Base-by-base conservation (phyloP, 2,329 filamentous ascomycete species). In the Penicillium olsonii region DNA sequence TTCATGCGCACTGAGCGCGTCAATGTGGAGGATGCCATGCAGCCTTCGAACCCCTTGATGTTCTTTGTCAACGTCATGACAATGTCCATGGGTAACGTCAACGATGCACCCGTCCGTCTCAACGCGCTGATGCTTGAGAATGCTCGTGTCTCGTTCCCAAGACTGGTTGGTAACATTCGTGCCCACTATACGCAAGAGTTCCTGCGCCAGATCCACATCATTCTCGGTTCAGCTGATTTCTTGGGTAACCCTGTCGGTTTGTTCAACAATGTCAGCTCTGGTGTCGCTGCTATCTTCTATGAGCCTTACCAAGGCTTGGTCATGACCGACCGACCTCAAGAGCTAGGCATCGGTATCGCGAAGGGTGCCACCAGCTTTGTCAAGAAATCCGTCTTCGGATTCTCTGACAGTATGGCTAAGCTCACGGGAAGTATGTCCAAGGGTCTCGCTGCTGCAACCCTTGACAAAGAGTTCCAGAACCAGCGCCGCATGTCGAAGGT, bases 391-490 rank as follows among this genome's bases (percentile, higher is more conserved):
- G 92, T 99, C 10, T 99, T 96, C 71, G 95, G 94, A 38, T 89
- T 99, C 68, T 95, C 88, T 1, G 95, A 99, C 76, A 96, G 90
- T 65, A 92, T 99, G 75, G 94, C 92, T 61, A 99, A 99, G 68
- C 89, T 97, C 68, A 99, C 95, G 1, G 95, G 95, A 45, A 95
- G 90, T 70, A 88, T 99, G 71, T 95, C 92, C 60, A 99, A 99
- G 75, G 94, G 94, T 52, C 83, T 99, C 40, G 91, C 94, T 2
- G 94, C 92, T 27, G 94, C 94, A 15, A 96, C 92, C 5, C 82
- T 99, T 57, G 94, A 99, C 76, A 97, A 99, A 72, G 92, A 99
- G 68, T 99, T 97, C 76, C 95, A 99, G 70, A 92, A 97, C 70
- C 87, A 92, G 52, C 87, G 94, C 45, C 88, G 95, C 50, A 99